Evolutionary conservation across 768 basidiomycete species (phyloP).

Genomic region (Cyathus striatus): DNA sequence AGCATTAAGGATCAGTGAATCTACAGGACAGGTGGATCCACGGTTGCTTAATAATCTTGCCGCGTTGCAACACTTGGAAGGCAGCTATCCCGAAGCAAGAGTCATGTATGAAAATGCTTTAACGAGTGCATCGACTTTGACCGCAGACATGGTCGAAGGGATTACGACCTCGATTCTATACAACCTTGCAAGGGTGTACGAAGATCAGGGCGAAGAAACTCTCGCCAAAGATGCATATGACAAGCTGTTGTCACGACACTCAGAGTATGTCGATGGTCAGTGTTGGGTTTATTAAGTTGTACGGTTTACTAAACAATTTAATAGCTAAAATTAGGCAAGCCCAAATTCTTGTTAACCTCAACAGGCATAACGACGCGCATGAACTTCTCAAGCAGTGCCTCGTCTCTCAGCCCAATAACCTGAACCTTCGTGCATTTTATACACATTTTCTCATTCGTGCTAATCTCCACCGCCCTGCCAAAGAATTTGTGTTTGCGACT

Average conservation of each 20-base stretch:
- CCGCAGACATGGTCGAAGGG: slow-evolving; percentile 49
- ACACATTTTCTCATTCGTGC: slow-evolving; percentile 88
- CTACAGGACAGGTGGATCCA: slow-evolving; percentile 48
- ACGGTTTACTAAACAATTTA: too few relatives aligned
- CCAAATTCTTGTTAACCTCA: slow-evolving; percentile 65
- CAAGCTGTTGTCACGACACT: slow-evolving; percentile 83
- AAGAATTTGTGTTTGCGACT: slow-evolving; percentile 86
- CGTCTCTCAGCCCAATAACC: slow-evolving; percentile 66
- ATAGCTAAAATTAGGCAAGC: slow-evolving; percentile 92
- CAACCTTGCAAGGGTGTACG: slow-evolving; percentile 89
- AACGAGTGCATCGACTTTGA: slow-evolving; percentile 44
- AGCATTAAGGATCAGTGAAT: slow-evolving; percentile 61
- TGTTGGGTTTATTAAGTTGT: too few relatives aligned
- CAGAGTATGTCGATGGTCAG: slow-evolving; percentile 94
- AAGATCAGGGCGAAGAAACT: slow-evolving; percentile 69
- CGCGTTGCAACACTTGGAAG: slow-evolving; percentile 68
- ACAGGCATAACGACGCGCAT: slow-evolving; percentile 78
- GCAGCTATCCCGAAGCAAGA: slow-evolving; percentile 49
- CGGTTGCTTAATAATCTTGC: slow-evolving; percentile 80
- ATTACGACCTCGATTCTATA: slow-evolving; percentile 83
- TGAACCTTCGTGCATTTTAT: slow-evolving; percentile 90
- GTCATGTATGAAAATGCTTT: slow-evolving; percentile 72
- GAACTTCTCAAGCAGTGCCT: slow-evolving; percentile 87
- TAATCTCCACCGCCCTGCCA: slow-evolving; percentile 63
- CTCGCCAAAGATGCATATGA: slow-evolving; percentile 84